A percentile compares a stretch with the other conserved stretches of the same genome.
These are phyloP conservation scores for Aspergillus sp. DNA, from an alignment of 2,329 filamentous ascomycete species.

Conservation along the genomic window DNA sequence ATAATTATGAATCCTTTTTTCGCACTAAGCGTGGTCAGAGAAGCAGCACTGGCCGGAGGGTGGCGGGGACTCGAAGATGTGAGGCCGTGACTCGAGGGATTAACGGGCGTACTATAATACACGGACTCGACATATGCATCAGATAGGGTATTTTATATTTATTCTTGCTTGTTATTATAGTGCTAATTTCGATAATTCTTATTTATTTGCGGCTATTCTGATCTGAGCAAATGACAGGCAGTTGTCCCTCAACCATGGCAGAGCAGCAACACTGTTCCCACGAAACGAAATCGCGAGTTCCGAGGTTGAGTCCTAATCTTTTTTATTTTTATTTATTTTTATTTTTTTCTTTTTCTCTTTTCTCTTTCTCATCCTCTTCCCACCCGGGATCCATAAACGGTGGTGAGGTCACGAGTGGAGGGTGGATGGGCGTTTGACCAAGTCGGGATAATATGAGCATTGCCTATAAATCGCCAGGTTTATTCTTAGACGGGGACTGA, in stretches of 20 bases:
- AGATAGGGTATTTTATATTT: neutral
- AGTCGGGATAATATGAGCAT: constrained; percentile 1
- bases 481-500: constrained; percentile 6
- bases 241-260: neutral
- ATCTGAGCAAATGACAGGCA: neutral
- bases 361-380: neutral
- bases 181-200: neutral
- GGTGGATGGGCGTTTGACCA: neutral
- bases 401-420: constrained; percentile 8
- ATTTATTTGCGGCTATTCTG: constrained; percentile 3
- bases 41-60: constrained; percentile 16
- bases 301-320: neutral
- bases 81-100: constrained; percentile 3
- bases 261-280: neutral
- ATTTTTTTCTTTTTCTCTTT: neutral
- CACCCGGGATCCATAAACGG: neutral
- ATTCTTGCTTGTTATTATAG: neutral
- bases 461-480: constrained; percentile 1
- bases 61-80: constrained; percentile 19
- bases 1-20: constrained; percentile 17
- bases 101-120: neutral
- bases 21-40: constrained; percentile 17
- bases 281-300: constrained; percentile 1
- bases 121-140: constrained; percentile 2
- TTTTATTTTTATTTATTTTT: too few species aligned